Conservation (phyloP, 2,329 filamentous ascomycete species). For the Elsinoe ampelina region DNA sequence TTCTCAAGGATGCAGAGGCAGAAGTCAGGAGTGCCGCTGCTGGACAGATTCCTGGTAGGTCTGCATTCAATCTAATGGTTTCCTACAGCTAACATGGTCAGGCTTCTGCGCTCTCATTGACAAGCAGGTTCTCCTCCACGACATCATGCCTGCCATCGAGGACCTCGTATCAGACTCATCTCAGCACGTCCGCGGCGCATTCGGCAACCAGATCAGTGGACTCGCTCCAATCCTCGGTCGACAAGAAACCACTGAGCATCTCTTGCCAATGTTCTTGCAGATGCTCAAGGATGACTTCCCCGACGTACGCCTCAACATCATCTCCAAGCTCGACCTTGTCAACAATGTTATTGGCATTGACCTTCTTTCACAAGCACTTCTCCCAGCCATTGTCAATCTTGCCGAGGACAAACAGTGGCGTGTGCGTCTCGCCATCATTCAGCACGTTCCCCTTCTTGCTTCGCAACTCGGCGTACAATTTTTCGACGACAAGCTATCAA, state of each 20-base stretch:
- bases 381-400: conserved; percentile 93
- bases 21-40: conserved; percentile 96
- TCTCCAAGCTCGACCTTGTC: conserved; percentile 97
- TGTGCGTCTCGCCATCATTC: conserved; percentile 93
- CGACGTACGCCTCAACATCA: conserved; percentile 95
- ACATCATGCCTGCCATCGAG: conserved; percentile 94
- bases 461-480: conserved; percentile 94
- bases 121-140: conserved; percentile 76
- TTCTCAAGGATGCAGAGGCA: conserved; percentile 94
- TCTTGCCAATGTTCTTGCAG: conserved; percentile 96
- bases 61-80: neutral
- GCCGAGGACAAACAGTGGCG: conserved; percentile 99
- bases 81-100: conserved; percentile 29
- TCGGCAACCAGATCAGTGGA: conserved; percentile 94
- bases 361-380: conserved; percentile 85
- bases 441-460: conserved; percentile 94
- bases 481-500: conserved; percentile 95
- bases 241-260: conserved; percentile 93
- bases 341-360: conserved; percentile 99
- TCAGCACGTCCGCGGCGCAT: conserved; percentile 89
- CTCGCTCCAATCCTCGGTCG: conserved; percentile 95
- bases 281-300: conserved; percentile 99
- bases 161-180: conserved; percentile 92
- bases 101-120: conserved; percentile 91
- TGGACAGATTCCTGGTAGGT: conserved; percentile 78